Conservation (phyloP, 257 asterid species). For the Ajuga chamaepitys region DNA sequence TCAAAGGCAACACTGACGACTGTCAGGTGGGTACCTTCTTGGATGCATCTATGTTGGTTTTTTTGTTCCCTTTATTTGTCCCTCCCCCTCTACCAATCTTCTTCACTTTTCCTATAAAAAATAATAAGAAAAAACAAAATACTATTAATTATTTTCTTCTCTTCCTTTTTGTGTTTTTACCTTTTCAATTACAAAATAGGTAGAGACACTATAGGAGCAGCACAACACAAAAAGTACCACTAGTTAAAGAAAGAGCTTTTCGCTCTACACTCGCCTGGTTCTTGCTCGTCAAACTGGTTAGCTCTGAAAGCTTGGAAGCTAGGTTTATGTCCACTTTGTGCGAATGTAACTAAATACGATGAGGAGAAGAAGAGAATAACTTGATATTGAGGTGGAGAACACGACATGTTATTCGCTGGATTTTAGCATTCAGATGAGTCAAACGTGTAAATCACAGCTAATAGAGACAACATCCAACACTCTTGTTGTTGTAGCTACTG, state of each 20-base stretch:
- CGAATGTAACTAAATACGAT: constrained; percentile 43
- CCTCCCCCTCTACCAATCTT: too few relatives aligned
- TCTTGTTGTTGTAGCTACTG: not conserved
- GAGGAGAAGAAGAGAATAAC: constrained; percentile 47
- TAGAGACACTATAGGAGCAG: constrained; percentile 31
- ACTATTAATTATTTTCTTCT: too few relatives aligned
- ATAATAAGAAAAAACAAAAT: too few relatives aligned
- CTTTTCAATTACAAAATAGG: too few relatives aligned
- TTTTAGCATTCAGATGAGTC: constrained; percentile 26
- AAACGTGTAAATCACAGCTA: constrained; percentile 30
- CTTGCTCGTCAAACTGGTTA: constrained; percentile 73
- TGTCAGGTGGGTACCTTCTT: too few relatives aligned
- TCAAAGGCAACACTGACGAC: constrained; percentile 89
- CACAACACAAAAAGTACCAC: too few relatives aligned
- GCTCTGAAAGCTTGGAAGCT: constrained; percentile 72
- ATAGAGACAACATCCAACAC: constrained; percentile 24
- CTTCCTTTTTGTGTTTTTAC: too few relatives aligned
- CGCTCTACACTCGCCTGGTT: too few relatives aligned
- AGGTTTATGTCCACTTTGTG: constrained; percentile 73
- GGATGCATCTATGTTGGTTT: too few relatives aligned
- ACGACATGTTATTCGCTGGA: constrained; percentile 9
- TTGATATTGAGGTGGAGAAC: constrained; percentile 42
- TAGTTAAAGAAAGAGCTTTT: too few relatives aligned
- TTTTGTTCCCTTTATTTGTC: too few relatives aligned
- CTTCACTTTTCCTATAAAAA: too few relatives aligned